Percentiles rank a stretch among this genome's conserved stretches.
These are phyloP conservation scores for Phlebiopsis gigantea DNA, from an alignment of 768 basidiomycete genomes.

Conservation along the genomic window DNA sequence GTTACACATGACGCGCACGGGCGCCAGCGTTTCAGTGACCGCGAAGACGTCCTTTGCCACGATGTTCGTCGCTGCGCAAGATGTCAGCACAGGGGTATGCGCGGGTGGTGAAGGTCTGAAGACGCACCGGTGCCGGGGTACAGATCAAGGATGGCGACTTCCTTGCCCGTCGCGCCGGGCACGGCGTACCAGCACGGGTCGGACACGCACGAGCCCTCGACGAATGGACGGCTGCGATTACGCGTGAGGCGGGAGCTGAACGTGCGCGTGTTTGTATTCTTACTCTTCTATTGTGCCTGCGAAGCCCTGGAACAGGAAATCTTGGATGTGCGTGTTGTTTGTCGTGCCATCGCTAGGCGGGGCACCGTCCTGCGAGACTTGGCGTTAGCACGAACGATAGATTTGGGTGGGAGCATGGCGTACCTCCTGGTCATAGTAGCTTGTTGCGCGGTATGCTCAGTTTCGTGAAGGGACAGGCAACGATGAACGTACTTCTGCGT, in stretches of 20 bases:
- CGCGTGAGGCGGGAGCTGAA: neutral
- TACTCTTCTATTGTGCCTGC: slow-evolving; percentile 45
- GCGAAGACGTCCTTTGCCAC: slow-evolving; percentile 44
- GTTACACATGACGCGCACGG: slow-evolving; percentile 52
- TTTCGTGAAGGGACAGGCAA: neutral
- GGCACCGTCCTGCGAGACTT: slow-evolving; percentile 37
- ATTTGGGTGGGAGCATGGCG: neutral
- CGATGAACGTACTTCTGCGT: slow-evolving; percentile 50
- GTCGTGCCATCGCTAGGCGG: slow-evolving; percentile 36
- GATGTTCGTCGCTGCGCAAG: slow-evolving; percentile 40
- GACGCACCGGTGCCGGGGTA: slow-evolving; percentile 48
- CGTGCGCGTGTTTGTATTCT: neutral
- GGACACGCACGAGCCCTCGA: slow-evolving; percentile 53
- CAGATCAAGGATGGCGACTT: slow-evolving; percentile 54
- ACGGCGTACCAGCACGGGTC: slow-evolving; percentile 63
- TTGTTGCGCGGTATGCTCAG: slow-evolving; percentile 18
- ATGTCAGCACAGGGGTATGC: neutral
- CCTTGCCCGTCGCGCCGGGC: slow-evolving; percentile 48
- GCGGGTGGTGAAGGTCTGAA: neutral
- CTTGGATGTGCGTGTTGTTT: slow-evolving; percentile 52
- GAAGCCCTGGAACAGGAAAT: slow-evolving; percentile 53
- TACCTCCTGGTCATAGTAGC: slow-evolving; percentile 61
- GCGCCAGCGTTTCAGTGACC: slow-evolving; percentile 35
- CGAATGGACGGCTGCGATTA: slow-evolving; percentile 34
- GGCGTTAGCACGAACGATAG: neutral